Percentiles rank a stretch among this genome's conserved stretches.
These are phyloP conservation scores for Entrophospora sp. DNA, from an alignment of 192 early-diverging fungal species.

Conservation along the genomic window DNA sequence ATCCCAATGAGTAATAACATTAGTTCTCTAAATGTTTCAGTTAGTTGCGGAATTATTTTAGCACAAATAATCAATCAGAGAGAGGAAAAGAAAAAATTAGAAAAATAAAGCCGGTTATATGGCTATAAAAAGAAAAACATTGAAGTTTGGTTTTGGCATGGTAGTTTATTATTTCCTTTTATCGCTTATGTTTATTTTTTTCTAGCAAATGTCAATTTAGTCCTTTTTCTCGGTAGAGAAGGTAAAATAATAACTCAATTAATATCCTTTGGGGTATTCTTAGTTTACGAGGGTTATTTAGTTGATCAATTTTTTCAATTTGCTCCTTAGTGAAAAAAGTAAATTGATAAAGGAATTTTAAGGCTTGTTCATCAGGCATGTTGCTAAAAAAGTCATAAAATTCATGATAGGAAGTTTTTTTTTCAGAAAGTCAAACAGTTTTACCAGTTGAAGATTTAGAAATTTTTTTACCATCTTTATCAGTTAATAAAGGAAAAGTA, in stretches of 20 bases:
- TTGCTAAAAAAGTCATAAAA: slow-evolving; percentile 12
- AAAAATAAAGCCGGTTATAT: too few species aligned
- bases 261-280: too few species aligned
- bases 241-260: too few species aligned
- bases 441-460: not conserved
- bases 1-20: slow-evolving; percentile 18
- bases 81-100: too few species aligned
- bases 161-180: too few species aligned
- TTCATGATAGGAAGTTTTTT: not conserved
- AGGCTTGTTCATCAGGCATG: slow-evolving; percentile 5
- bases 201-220: too few species aligned
- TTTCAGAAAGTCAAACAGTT: not conserved
- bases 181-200: too few species aligned
- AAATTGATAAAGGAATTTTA: slow-evolving; percentile 4
- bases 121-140: too few species aligned
- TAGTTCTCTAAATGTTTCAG: slow-evolving; percentile 39
- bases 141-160: too few species aligned
- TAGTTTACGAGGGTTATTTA: too few species aligned
- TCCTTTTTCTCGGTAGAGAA: too few species aligned
- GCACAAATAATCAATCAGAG: too few species aligned
- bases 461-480: slow-evolving; percentile 8
- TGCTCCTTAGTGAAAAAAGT: not conserved
- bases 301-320: not conserved
- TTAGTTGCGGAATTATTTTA: slow-evolving; percentile 32
- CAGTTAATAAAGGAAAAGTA: slow-evolving; percentile 6